These are phyloP conservation scores for Petunia axillaris DNA, from an alignment of 257 asterid species.

Conservation along the genomic window DNA sequence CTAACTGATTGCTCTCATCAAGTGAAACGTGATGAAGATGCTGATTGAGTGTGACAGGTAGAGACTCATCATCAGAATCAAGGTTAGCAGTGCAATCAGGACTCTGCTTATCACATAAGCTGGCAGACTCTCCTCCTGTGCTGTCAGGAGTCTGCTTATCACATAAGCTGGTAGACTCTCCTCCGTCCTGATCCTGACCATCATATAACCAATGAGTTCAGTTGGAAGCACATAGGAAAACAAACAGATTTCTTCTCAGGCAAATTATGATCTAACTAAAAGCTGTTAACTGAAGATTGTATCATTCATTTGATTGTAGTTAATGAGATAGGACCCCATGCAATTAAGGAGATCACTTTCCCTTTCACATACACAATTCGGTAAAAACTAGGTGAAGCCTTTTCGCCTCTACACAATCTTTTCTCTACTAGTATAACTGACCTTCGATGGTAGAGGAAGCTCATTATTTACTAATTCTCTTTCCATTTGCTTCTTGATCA, in stretches of 20 bases:
- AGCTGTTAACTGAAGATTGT: not conserved
- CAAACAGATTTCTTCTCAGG: not conserved
- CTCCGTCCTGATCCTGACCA: constrained; percentile 46
- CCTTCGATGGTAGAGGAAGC: constrained; percentile 50
- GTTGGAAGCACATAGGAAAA: constrained; percentile 8
- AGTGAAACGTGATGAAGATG: constrained; percentile 47
- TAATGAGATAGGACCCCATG: not conserved
- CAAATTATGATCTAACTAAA: constrained; percentile 8
- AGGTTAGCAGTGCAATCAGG: constrained; percentile 25
- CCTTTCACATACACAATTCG: not conserved
- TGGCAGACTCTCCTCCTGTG: constrained; percentile 36
- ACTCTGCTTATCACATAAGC: constrained; percentile 38
- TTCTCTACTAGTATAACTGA: constrained; percentile 31
- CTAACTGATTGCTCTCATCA: constrained; percentile 41
- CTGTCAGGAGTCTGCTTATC: constrained; percentile 36
- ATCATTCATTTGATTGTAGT: not conserved
- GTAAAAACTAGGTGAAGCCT: not conserved
- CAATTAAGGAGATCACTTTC: not conserved
- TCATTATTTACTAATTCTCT: constrained; percentile 45
- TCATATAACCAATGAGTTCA: constrained; percentile 27
- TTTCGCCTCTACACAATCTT: not conserved
- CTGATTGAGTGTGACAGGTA: constrained; percentile 46
- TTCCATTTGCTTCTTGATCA: constrained; percentile 29
- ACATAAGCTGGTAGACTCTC: constrained; percentile 34
- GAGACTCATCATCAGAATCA: constrained; percentile 46